Evolutionary conservation across 2,329 filamentous ascomycete genomes (phyloP).

Genomic region (Neodidymelliopsis sp.): DNA sequence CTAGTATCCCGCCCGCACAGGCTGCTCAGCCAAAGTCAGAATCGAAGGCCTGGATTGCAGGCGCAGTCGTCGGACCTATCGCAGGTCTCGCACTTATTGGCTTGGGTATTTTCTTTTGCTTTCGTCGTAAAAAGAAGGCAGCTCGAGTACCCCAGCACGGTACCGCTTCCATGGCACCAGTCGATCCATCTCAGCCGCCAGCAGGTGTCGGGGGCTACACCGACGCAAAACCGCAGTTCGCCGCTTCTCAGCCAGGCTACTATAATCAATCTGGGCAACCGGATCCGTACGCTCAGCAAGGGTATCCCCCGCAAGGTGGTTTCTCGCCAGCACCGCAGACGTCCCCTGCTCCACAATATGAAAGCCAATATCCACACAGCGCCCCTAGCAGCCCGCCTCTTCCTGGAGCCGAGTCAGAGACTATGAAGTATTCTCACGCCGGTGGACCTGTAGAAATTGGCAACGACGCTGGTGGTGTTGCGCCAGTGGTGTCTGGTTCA

Average conservation of each 20-base stretch:
- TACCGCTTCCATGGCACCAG: constrained; percentile 17
- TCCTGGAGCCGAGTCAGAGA: constrained; percentile 5
- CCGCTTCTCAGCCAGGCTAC: constrained; percentile 16
- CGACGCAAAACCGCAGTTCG: constrained; percentile 25
- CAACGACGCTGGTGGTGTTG: neutral
- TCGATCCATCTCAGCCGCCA: constrained; percentile 20
- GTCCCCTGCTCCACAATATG: constrained; percentile 27
- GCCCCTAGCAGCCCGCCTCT: constrained; percentile 16
- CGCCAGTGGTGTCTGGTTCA: neutral
- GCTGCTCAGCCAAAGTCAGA: neutral
- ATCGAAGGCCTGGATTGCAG: constrained; percentile 43
- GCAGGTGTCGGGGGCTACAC: constrained; percentile 25
- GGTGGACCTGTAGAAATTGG: constrained; percentile 7
- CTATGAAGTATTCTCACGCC: neutral
- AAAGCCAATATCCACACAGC: constrained; percentile 16
- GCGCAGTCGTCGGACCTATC: constrained; percentile 36
- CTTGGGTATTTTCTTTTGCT: constrained; percentile 30
- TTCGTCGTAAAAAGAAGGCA: constrained; percentile 35
- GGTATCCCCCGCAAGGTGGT: constrained; percentile 19
- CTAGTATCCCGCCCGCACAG: neutral
- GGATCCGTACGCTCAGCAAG: neutral
- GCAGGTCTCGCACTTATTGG: constrained; percentile 37
- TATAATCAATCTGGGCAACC: constrained; percentile 2
- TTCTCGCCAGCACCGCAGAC: constrained; percentile 5
- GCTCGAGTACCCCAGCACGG: constrained; percentile 11